phyloP scores from a whole-genome alignment of 2,329 filamentous ascomycete species.

The Cryoendolithus antarcticus region DNA sequence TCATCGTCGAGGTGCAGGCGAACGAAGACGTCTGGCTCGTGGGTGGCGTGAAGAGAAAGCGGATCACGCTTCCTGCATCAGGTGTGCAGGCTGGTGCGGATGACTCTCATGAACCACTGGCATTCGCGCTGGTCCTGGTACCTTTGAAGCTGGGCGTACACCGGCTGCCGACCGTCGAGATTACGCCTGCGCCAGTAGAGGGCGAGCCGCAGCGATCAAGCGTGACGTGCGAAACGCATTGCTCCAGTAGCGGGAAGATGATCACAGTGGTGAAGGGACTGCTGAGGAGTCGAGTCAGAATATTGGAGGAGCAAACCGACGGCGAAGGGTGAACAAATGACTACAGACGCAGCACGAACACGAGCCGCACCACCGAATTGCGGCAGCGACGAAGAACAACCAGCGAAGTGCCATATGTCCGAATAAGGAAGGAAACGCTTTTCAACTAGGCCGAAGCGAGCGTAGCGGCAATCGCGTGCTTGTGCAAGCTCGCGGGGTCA shows the following conservation, averaged over 20 bases:
- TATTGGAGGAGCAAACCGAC: not conserved
- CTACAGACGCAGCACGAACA: too few relatives aligned
- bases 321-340: too few relatives aligned
- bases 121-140: conserved; percentile 62
- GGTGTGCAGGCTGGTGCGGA: not conserved
- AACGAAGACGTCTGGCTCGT: conserved; percentile 70
- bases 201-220: conserved; percentile 6
- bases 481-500: too few relatives aligned
- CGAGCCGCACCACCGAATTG: too few relatives aligned
- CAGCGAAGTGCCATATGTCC: too few relatives aligned
- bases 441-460: too few relatives aligned
- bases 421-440: too few relatives aligned
- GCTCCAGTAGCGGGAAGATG: conserved; percentile 63
- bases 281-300: conserved; percentile 1
- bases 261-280: conserved; percentile 59
- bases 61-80: conserved; percentile 1
- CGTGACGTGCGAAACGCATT: conserved; percentile 59
- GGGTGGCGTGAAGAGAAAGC: conserved; percentile 42
- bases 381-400: too few relatives aligned
- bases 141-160: conserved; percentile 67
- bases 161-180: conserved; percentile 54
- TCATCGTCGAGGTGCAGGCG: conserved; percentile 70
- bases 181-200: conserved; percentile 25
- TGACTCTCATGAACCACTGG: conserved; percentile 9
- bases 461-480: too few relatives aligned